phyloP scores from a whole-genome alignment of 805 yeast genomes.

The Metschnikowia shivogae region DNA sequence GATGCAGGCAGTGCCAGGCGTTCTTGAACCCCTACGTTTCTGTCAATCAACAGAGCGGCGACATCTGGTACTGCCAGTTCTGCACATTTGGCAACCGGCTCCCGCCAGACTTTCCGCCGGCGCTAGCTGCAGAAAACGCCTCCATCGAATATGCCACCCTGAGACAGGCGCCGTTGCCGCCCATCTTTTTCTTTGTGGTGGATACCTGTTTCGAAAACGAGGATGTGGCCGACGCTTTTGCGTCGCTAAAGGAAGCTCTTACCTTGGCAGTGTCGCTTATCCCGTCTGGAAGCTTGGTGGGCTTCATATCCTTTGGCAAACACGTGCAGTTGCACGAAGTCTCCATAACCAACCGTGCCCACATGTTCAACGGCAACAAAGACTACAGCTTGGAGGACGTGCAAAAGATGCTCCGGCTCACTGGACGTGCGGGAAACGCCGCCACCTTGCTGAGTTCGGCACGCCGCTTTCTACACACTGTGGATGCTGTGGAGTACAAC shows the following conservation, averaged over 20 bases:
- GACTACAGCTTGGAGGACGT: conserved; percentile 46
- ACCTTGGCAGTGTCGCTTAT: conserved; percentile 42
- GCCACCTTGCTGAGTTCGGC: conserved; percentile 6
- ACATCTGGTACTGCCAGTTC: conserved; percentile 53
- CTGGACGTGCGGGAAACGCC: conserved; percentile 20
- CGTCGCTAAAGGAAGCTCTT: conserved; percentile 49
- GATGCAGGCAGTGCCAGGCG: conserved; percentile 53
- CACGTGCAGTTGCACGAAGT: conserved; percentile 57
- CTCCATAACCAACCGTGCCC: conserved; percentile 18
- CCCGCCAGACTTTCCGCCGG: conserved; percentile 27
- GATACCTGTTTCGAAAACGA: conserved; percentile 54
- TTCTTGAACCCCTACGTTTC: conserved; percentile 51
- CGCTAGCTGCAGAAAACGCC: conserved; percentile 21
- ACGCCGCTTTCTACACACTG: conserved; percentile 44
- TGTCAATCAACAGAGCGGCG: conserved; percentile 22
- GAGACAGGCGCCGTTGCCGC: conserved; percentile 37
- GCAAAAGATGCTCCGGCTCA: conserved; percentile 43
- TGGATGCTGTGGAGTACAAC: conserved; percentile 48
- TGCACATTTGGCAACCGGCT: conserved; percentile 47
- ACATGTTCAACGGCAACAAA: conserved; percentile 55
- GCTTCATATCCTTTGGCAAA: conserved; percentile 57
- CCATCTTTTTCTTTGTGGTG: conserved; percentile 51
- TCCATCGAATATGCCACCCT: conserved; percentile 51
- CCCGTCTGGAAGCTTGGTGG: conserved; percentile 54
- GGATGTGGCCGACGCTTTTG: conserved; percentile 38